Conservation (phyloP, 139 green algal species). For the Chlorella sp. region DNA sequence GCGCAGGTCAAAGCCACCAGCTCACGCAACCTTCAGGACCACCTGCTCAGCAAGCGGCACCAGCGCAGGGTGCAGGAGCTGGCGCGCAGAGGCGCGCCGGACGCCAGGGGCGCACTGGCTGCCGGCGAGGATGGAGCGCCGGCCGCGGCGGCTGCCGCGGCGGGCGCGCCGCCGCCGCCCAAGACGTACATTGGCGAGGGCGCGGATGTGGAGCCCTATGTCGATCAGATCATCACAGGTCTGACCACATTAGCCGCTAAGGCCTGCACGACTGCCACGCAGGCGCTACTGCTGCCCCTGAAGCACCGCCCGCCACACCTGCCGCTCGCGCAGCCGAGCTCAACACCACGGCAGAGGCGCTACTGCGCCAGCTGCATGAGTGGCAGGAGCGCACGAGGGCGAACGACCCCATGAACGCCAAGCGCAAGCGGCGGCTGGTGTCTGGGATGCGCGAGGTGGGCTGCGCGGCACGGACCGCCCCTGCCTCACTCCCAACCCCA, state of each 20-base stretch:
- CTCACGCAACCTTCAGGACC: conserved; percentile 14
- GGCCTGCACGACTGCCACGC: neutral
- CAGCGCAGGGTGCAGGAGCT: neutral
- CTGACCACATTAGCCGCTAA: neutral
- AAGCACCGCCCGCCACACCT: neutral
- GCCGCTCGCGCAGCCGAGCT: conserved; percentile 25
- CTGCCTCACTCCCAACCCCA: neutral
- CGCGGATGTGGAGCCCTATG: conserved; percentile 36
- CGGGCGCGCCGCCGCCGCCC: neutral
- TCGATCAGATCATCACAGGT: conserved; percentile 7
- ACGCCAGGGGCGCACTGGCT: neutral
- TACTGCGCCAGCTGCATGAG: conserved; percentile 54
- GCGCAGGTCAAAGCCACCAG: conserved; percentile 12
- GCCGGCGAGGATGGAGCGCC: neutral
- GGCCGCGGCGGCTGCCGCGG: neutral
- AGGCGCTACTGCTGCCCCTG: too few species aligned
- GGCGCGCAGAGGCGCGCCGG: neutral
- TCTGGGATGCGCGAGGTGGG: conserved; percentile 45
- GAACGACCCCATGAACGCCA: conserved; percentile 41
- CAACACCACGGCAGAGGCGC: conserved; percentile 33
- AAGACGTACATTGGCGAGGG: conserved; percentile 7
- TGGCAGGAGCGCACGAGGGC: conserved; percentile 57
- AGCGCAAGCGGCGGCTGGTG: conserved; percentile 55
- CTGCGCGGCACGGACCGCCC: neutral
- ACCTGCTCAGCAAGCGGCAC: conserved; percentile 29